Base-by-base conservation (phyloP, 2,329 filamentous ascomycete species). In the Apiospora kogelbergensis region DNA sequence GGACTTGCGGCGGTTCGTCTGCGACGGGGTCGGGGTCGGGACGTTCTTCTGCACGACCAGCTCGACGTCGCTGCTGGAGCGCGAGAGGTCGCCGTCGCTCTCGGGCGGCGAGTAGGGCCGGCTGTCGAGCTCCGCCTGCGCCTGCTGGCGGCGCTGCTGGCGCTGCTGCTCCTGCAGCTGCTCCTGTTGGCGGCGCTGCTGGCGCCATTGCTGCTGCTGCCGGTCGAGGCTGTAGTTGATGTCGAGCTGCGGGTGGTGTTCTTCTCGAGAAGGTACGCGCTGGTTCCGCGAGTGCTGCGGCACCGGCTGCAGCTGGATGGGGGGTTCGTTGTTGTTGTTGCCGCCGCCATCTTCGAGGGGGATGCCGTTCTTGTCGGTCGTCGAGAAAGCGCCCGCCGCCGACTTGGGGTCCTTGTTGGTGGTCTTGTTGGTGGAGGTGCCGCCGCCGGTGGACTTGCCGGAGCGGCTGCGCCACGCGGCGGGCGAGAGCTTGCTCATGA, bases 401-500 rank as follows among this genome's bases (percentile, higher is more conserved):
- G n/a, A n/a, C 5, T 26, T 53, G 46, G 46, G 9, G 24, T 53
- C 26, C 10, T 1, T 17, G 13, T 2, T 7, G 24, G 11, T 30
- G 24, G 17, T 37, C 17, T 3, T 37, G 26, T 10, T 22, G 45
- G 6, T 57, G 24, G 48, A 20, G 53, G 2, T 37, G 53, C 15
- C 20, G 26, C 2, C 10, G 17, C 3, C 17, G 26, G 53, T 60
- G 17, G 26, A 33, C 2, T 60, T 60, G 53, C 26, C 20, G 53
- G 15, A 9, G 26, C 17, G 3, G 53, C 26, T 60, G 30, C 53
- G 26, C 30, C 26, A 60, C 26, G 53, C 37, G 30, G 24, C 17
- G 30, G 65, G 65, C 13, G 45, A 7, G 4, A 66, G 5, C 42
- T 37, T 44, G 65, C 44, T 66, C 65, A 66, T 46, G 24, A 75